A percentile compares a stretch with the other conserved stretches of the same genome.
phyloP scores from a whole-genome alignment of 2,329 filamentous ascomycete species.

The Gaeumannomyces sp. region DNA sequence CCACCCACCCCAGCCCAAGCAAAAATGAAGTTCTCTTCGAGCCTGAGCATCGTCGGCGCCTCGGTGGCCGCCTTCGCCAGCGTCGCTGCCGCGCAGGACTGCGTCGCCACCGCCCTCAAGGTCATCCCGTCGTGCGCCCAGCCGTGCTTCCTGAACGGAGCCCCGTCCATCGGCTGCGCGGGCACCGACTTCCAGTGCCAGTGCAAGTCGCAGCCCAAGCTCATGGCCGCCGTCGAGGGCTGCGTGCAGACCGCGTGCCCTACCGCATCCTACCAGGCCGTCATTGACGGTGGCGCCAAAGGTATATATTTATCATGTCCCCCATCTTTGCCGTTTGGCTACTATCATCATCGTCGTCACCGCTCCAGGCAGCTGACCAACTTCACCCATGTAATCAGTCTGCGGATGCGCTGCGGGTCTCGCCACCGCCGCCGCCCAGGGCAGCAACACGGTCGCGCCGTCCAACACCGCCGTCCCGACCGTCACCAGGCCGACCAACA shows the following conservation, averaged over 20 bases:
- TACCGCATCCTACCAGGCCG: conserved; percentile 20
- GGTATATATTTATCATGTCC: neutral
- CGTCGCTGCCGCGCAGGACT: conserved; percentile 14
- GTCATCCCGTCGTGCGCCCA: conserved; percentile 26
- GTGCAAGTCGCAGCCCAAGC: conserved; percentile 23
- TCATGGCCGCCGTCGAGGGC: conserved; percentile 26
- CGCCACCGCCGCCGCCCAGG: neutral
- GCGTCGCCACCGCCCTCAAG: conserved; percentile 20
- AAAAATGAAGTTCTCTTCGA: conserved; percentile 9
- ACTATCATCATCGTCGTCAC: neutral
- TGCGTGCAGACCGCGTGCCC: conserved; percentile 24
- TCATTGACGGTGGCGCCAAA: conserved; percentile 25
- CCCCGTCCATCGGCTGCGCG: conserved; percentile 23
- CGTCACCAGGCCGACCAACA: neutral
- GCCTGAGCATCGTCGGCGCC: neutral
- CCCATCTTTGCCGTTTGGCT: too few species aligned
- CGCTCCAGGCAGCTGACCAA: neutral
- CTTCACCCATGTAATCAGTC: neutral
- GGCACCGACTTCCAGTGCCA: conserved; percentile 27
- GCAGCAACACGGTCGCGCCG: neutral
- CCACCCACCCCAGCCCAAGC: neutral
- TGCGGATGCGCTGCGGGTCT: conserved; percentile 5
- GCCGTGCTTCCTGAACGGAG: conserved; percentile 24
- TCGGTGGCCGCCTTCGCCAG: conserved; percentile 1
- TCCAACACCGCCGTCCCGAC: neutral